These are phyloP conservation scores for Pisolithus microcarpus DNA, from an alignment of 768 basidiomycete species.

Conservation along the genomic window DNA sequence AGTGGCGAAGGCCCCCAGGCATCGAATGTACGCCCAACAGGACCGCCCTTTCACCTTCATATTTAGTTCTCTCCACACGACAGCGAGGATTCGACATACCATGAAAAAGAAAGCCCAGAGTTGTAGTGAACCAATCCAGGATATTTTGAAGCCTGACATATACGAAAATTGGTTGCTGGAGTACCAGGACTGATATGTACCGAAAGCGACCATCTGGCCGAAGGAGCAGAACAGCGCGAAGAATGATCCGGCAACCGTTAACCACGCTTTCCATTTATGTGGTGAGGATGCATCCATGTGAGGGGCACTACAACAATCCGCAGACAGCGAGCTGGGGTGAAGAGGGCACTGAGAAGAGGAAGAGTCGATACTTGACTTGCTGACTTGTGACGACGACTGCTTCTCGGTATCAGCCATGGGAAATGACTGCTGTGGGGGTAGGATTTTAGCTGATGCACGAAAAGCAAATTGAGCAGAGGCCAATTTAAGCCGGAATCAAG, in stretches of 20 bases:
- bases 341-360: constrained; percentile 14
- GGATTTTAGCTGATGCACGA: constrained; percentile 6
- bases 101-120: constrained; percentile 65
- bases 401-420: constrained; percentile 27
- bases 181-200: constrained; percentile 68
- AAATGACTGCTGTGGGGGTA: not conserved
- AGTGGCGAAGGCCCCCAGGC: constrained; percentile 49
- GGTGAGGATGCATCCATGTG: not conserved
- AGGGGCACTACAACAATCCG: not conserved
- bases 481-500: constrained; percentile 20
- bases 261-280: constrained; percentile 26
- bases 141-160: constrained; percentile 48
- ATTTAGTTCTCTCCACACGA: not conserved
- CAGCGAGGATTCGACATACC: constrained; percentile 31
- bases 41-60: constrained; percentile 42
- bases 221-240: constrained; percentile 63
- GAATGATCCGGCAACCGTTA: constrained; percentile 59
- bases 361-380: constrained; percentile 18
- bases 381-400: constrained; percentile 13
- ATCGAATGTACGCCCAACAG: constrained; percentile 56
- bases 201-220: constrained; percentile 66
- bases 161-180: constrained; percentile 47
- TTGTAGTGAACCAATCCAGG: constrained; percentile 68
- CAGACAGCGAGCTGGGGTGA: constrained; percentile 7
- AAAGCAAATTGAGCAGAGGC: constrained; percentile 7